phyloP scores from a whole-genome alignment of 176 grass and related monocot species.

The Musa itinerans region DNA sequence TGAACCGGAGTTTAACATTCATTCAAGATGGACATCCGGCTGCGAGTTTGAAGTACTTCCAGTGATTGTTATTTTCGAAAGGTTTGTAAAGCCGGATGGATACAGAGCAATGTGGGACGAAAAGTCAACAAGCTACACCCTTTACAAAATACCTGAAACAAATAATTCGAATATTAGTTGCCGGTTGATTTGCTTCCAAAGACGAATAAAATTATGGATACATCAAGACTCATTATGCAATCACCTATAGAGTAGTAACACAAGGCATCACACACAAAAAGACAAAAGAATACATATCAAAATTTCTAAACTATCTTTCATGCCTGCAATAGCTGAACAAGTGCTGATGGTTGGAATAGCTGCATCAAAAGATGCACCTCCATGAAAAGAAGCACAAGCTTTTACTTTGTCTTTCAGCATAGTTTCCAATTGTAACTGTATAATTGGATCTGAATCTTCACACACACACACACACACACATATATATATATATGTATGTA shows the following conservation, averaged over 20 bases:
- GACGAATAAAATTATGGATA: background rate
- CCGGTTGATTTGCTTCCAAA: background rate
- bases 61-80: background rate
- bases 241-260: background rate
- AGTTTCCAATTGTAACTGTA: conserved; percentile 63
- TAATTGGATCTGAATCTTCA: conserved; percentile 67
- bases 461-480: no score
- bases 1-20: no score
- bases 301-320: conserved; percentile 59
- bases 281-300: no score
- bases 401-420: conserved; percentile 85
- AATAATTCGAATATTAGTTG: background rate
- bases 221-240: background rate
- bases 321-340: conserved; percentile 83
- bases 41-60: background rate
- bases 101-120: background rate
- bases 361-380: conserved; percentile 71
- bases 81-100: background rate
- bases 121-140: background rate
- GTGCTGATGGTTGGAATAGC: conserved; percentile 90
- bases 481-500: no score
- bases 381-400: conserved; percentile 73
- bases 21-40: background rate
- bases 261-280: background rate
- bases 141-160: conserved; percentile 1